Evolutionary conservation across 2,329 filamentous ascomycete genomes (phyloP).

Genomic region (Xylogone sp.): DNA sequence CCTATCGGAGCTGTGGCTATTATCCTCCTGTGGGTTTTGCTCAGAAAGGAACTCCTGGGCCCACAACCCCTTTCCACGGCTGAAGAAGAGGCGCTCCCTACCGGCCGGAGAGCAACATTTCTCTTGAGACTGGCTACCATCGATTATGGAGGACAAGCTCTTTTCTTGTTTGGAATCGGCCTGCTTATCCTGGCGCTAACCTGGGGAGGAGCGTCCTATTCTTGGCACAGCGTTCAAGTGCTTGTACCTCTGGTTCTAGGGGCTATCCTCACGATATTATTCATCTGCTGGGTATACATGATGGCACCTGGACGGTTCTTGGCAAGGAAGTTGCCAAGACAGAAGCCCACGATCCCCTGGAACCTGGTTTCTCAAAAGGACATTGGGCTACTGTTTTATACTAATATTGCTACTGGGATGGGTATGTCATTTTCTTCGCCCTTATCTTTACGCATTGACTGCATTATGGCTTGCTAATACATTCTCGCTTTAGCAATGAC

Average conservation of each 20-base stretch:
- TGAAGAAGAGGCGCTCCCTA: not conserved
- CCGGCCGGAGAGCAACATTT: not conserved
- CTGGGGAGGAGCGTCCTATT: constrained; percentile 36
- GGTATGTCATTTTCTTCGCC: constrained; percentile 26
- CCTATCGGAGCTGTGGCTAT: constrained; percentile 49
- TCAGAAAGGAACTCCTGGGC: constrained; percentile 54
- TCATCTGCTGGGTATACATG: constrained; percentile 39
- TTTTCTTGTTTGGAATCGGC: constrained; percentile 37
- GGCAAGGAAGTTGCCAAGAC: constrained; percentile 42
- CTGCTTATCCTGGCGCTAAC: constrained; percentile 39
- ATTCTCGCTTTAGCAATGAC: constrained; percentile 1
- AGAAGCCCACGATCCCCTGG: constrained; percentile 63
- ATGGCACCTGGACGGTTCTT: constrained; percentile 40
- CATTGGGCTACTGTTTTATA: constrained; percentile 51
- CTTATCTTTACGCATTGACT: no score
- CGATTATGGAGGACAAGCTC: constrained; percentile 48
- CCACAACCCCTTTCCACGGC: constrained; percentile 36
- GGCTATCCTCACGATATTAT: constrained; percentile 29
- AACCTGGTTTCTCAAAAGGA: constrained; percentile 52
- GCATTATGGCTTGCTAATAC: not conserved
- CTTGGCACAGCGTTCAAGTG: constrained; percentile 32
- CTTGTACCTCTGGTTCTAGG: constrained; percentile 33
- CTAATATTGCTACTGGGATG: constrained; percentile 57
- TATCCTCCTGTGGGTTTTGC: constrained; percentile 48
- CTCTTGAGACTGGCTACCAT: constrained; percentile 44